Evolutionary conservation across 768 basidiomycete genomes (phyloP).

Genomic region (Phanerodontia chrysosporium): DNA sequence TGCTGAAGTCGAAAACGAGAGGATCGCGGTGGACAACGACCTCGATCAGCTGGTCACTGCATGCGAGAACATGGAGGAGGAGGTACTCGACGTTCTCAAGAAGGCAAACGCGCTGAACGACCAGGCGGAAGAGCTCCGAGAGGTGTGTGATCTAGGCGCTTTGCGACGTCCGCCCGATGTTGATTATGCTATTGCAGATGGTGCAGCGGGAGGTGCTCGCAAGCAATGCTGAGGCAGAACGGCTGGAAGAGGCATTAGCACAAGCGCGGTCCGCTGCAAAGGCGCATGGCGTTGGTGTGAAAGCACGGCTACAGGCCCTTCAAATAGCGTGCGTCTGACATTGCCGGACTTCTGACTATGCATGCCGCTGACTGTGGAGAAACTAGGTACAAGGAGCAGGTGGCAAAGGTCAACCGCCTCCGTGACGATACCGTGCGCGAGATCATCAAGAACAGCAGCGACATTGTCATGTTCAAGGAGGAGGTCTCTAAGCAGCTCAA

Average conservation of each 20-base stretch:
- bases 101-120: conserved; percentile 66
- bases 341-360: conserved; percentile 4
- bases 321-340: conserved; percentile 61
- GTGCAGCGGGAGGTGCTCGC: conserved; percentile 72
- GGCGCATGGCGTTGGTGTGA: conserved; percentile 79
- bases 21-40: conserved; percentile 78
- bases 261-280: conserved; percentile 73
- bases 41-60: conserved; percentile 72
- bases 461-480: conserved; percentile 78
- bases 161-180: neutral
- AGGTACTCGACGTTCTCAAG: conserved; percentile 68
- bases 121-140: conserved; percentile 77
- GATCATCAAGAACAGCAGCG: conserved; percentile 81
- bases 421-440: conserved; percentile 78
- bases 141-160: conserved; percentile 42
- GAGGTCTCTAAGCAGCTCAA: conserved; percentile 69
- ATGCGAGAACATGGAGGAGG: conserved; percentile 80
- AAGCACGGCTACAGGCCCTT: conserved; percentile 68
- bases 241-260: conserved; percentile 68
- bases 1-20: conserved; percentile 68
- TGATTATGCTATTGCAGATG: conserved; percentile 40
- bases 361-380: neutral
- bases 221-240: conserved; percentile 59
- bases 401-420: conserved; percentile 68
- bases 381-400: conserved; percentile 70